Base-by-base conservation (phyloP, 495 filamentous ascomycete species). In the Xylaria acuta region DNA sequence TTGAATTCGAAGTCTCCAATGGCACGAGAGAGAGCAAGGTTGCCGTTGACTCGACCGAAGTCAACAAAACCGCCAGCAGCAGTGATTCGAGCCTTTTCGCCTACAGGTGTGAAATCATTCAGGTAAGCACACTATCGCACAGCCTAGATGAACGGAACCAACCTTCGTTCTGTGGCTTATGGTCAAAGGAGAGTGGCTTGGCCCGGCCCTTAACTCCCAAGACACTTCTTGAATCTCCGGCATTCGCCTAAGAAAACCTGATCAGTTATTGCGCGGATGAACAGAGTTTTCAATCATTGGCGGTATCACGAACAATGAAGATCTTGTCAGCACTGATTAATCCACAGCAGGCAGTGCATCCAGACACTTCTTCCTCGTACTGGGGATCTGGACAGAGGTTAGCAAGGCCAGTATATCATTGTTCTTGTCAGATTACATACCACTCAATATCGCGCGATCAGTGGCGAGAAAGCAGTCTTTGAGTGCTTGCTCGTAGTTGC, bases 1-100 rank as follows among this genome's bases (percentile, higher is more conserved):
- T 99, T 99, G 88, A 99, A 99, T 81, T 99, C 96, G 78, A 99
- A 99, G 84, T 99, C 96, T 74, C 96, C 96, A 78, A 99, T 98
- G 74, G 96, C 96, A 79, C 96, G 91, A 62, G 97, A 98, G 49
- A 99, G 87, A n/a, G 96, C 96, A 62, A 99, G 90, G 80, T 99
- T 99, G 75, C 96, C 96, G 80, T 99, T 99, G 74, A 99, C 96
- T 78, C 96, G 92, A 63, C 95, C 96, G 77, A 98, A 99, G 83
- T 99, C 96, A 75, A 99, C 96, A 78, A 99, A 99, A 58, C 96
- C 96, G 76, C 96, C 96, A 4, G 96, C 96, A 43, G 95, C 95
- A 75, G 89, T 93, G 80, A 99, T 99, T 79, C 96, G 88, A 59
- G 96, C 94, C 84, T 97, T 98, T 82, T 99, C 96, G 80, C 91